Evolutionary conservation across 1,284 basidiomycete species (phyloP).

Genomic region (Heterobasidion occidentale): DNA sequence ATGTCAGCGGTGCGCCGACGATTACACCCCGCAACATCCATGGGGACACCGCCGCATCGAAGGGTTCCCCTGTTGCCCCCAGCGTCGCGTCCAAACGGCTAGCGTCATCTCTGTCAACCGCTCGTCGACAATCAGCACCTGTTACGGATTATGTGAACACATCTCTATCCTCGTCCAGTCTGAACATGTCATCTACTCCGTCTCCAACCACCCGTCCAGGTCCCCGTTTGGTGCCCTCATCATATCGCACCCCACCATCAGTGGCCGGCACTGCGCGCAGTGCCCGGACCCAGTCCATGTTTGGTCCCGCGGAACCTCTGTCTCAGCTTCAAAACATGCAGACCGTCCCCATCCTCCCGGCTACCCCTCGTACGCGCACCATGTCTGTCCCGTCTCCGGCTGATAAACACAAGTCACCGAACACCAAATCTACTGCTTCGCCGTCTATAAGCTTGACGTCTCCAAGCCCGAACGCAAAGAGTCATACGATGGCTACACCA

Average conservation of each 20-base stretch:
- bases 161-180: constrained; percentile 6
- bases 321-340: constrained; percentile 13
- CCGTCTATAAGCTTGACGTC: constrained; percentile 16
- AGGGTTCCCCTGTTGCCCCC: constrained; percentile 22
- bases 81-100: constrained; percentile 14
- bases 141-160: constrained; percentile 1
- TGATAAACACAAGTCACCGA: constrained; percentile 9
- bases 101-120: constrained; percentile 15
- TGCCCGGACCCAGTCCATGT: constrained; percentile 19
- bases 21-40: constrained; percentile 26
- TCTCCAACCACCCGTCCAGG: neutral
- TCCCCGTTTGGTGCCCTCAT: constrained; percentile 1
- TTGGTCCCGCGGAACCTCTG: constrained; percentile 14
- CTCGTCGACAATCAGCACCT: constrained; percentile 14
- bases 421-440: constrained; percentile 18
- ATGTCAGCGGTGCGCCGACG: constrained; percentile 28
- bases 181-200: constrained; percentile 7
- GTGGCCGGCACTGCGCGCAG: constrained; percentile 7
- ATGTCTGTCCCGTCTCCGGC: constrained; percentile 18
- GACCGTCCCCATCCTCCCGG: constrained; percentile 21
- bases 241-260: constrained; percentile 8
- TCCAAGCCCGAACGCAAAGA: constrained; percentile 15
- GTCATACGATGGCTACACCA: constrained; percentile 11
- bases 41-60: constrained; percentile 17
- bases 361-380: constrained; percentile 27